These are phyloP conservation scores for Aspergillus ellipticus DNA, from an alignment of 495 filamentous ascomycete genomes.

Conservation along the genomic window DNA sequence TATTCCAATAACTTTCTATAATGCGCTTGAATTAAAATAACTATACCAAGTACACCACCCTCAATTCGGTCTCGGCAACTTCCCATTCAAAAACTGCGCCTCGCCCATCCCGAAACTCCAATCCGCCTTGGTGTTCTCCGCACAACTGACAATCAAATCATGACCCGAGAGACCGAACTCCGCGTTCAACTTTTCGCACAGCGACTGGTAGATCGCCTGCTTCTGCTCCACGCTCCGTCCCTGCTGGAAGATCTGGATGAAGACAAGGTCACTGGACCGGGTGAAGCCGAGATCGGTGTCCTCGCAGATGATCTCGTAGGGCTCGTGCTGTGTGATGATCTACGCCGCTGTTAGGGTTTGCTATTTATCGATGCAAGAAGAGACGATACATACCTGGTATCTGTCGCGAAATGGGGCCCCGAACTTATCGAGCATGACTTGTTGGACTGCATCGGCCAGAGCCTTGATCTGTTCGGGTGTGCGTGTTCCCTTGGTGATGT, in stretches of 20 bases:
- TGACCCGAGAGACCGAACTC: not conserved
- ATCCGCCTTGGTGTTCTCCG: slow-evolving; percentile 1
- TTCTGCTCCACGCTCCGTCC: not conserved
- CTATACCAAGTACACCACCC: too few relatives aligned
- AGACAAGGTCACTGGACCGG: not conserved
- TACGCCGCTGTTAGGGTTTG: slow-evolving; percentile 23
- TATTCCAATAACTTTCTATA: too few relatives aligned
- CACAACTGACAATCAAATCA: slow-evolving; percentile 2
- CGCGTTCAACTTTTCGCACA: not conserved
- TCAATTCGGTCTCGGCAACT: not conserved
- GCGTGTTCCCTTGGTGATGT: not conserved
- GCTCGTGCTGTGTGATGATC: slow-evolving; percentile 5
- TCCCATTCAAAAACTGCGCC: not conserved
- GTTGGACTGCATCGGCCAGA: not conserved
- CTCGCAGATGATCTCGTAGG: not conserved
- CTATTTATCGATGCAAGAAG: not conserved
- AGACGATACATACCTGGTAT: not conserved
- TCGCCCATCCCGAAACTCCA: not conserved
- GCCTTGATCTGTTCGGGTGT: not conserved
- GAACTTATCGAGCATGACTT: not conserved
- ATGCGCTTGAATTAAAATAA: too few relatives aligned
- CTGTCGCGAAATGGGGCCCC: not conserved
- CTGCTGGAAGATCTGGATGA: not conserved
- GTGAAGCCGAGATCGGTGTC: not conserved
- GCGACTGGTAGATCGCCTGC: not conserved